Conservation (phyloP, 2,329 filamentous ascomycete species). For the Sporothrix globosa region DNA sequence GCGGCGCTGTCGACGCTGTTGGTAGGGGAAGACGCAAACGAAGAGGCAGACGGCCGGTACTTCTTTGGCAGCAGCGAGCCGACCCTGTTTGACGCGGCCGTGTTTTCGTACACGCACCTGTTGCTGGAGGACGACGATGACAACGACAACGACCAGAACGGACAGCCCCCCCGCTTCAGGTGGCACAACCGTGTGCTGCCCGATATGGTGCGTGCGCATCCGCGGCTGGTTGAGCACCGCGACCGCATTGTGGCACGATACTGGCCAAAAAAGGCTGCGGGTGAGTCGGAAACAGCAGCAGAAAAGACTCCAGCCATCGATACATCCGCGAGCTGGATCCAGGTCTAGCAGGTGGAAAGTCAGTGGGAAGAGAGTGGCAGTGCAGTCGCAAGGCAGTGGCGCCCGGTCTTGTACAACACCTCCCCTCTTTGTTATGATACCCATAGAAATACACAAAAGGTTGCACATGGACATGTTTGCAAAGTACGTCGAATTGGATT, state of each 20-base stretch:
- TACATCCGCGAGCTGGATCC: slow-evolving; percentile 31
- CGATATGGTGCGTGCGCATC: slow-evolving; percentile 58
- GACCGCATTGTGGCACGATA: slow-evolving; percentile 46
- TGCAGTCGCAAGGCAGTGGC: too few relatives aligned
- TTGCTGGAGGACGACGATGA: slow-evolving; percentile 61
- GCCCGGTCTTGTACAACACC: not conserved
- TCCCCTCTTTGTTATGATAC: slow-evolving; percentile 22
- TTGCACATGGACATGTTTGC: not conserved
- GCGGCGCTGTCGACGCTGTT: slow-evolving; percentile 52
- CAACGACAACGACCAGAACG: not conserved
- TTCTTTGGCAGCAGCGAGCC: slow-evolving; percentile 68
- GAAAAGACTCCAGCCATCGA: not conserved
- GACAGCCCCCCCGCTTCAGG: slow-evolving; percentile 45
- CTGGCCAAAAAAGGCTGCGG: slow-evolving; percentile 37
- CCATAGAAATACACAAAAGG: not conserved
- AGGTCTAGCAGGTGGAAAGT: slow-evolving; percentile 23
- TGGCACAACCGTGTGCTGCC: slow-evolving; percentile 68
- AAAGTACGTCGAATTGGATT: not conserved
- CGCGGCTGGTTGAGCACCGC: slow-evolving; percentile 67
- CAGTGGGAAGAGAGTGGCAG: too few relatives aligned
- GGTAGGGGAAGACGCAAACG: not conserved
- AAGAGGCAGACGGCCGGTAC: slow-evolving; percentile 37
- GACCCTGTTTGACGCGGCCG: slow-evolving; percentile 79
- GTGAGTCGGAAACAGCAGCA: too few relatives aligned
- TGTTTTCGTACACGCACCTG: slow-evolving; percentile 88